phyloP scores from a whole-genome alignment of 1,284 basidiomycete genomes.

The Gastroboletus turbinatus region DNA sequence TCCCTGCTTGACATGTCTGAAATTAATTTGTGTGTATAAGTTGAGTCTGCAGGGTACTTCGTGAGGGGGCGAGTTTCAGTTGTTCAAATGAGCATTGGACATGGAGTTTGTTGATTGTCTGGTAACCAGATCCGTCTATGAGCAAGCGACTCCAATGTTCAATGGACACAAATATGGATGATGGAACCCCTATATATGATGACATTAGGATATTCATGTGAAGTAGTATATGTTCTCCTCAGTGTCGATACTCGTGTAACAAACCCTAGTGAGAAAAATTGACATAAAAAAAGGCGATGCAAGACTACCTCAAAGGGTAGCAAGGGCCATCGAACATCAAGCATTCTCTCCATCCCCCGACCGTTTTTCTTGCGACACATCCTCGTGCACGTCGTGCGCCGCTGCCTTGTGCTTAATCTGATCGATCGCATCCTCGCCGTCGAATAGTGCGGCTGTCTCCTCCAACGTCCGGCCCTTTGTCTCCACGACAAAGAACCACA shows the following conservation, averaged over 20 bases:
- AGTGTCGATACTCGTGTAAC: neutral
- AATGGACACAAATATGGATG: neutral
- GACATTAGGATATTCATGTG: neutral
- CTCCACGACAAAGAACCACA: constrained; percentile 69
- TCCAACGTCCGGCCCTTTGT: constrained; percentile 72
- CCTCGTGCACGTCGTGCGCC: constrained; percentile 27
- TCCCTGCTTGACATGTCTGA: too few species aligned
- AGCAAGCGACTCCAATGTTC: too few species aligned
- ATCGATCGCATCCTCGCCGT: constrained; percentile 54
- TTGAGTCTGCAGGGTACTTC: too few species aligned
- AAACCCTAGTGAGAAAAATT: neutral
- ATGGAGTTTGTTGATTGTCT: too few species aligned
- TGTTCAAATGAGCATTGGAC: too few species aligned
- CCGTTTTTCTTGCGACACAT: constrained; percentile 36
- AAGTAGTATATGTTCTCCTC: neutral
- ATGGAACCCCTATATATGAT: too few species aligned
- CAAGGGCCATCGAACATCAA: neutral
- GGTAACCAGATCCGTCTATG: too few species aligned
- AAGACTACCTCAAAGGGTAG: too few species aligned
- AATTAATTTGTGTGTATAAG: too few species aligned
- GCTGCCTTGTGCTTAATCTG: constrained; percentile 38
- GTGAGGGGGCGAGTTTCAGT: too few species aligned
- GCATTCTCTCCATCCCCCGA: constrained; percentile 3
- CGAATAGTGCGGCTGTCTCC: constrained; percentile 73
- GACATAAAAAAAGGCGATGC: neutral